Evolutionary conservation across 495 filamentous ascomycete species (phyloP).

Genomic region (Astrothelium macrocarpum): DNA sequence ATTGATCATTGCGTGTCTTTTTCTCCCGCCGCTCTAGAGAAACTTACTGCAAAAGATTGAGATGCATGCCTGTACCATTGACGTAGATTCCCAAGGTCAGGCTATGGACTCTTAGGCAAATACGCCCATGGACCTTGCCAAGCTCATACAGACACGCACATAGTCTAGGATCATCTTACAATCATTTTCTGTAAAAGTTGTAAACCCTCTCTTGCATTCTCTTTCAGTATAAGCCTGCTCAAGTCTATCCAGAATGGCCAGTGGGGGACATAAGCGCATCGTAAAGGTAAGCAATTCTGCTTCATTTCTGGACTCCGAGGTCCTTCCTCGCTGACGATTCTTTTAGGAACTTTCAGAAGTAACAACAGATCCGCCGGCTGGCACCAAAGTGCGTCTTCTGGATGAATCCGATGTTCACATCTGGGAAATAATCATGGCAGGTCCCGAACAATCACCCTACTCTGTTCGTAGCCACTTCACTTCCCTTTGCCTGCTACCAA

Average conservation of each 20-base stretch:
- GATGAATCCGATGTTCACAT: slow-evolving; percentile 59
- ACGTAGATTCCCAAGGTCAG: too few species aligned
- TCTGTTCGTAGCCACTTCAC: slow-evolving; percentile 39
- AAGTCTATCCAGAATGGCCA: background rate
- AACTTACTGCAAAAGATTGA: too few species aligned
- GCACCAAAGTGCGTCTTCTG: slow-evolving; percentile 30
- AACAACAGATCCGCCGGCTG: slow-evolving; percentile 27
- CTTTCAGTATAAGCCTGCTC: too few species aligned
- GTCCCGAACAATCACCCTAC: slow-evolving; percentile 63
- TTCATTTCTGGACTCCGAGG: background rate
- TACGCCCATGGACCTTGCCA: background rate
- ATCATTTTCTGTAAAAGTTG: background rate
- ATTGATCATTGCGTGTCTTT: too few species aligned
- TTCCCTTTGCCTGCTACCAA: background rate
- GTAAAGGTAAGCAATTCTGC: slow-evolving; percentile 40
- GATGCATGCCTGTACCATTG: too few species aligned
- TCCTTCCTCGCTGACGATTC: slow-evolving; percentile 9
- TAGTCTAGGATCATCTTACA: background rate
- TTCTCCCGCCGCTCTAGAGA: too few species aligned
- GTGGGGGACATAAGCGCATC: slow-evolving; percentile 49
- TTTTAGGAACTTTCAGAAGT: slow-evolving; percentile 30
- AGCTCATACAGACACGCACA: background rate
- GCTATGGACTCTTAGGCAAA: too few species aligned
- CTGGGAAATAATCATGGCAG: slow-evolving; percentile 74
- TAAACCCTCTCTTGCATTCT: background rate